These are phyloP conservation scores for Pseudogymnoascus sp. DNA, from an alignment of 2,329 filamentous ascomycete species.

Conservation along the genomic window DNA sequence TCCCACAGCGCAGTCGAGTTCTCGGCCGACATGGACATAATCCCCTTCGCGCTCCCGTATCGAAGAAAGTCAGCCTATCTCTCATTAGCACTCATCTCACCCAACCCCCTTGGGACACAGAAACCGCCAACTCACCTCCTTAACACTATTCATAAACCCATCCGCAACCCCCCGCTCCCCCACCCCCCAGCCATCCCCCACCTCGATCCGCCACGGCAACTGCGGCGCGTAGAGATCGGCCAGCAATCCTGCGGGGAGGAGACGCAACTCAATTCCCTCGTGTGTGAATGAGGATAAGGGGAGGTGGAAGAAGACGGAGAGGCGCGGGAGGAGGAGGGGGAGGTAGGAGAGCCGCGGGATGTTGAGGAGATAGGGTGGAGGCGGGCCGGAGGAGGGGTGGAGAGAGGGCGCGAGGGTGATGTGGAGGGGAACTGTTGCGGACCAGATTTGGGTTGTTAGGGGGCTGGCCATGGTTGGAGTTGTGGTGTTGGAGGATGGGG, in stretches of 20 bases:
- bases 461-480: not conserved
- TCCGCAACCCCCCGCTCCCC: constrained; percentile 38
- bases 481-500: not conserved
- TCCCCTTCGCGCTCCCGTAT: constrained; percentile 61
- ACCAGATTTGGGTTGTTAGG: constrained; percentile 23
- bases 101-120: not conserved
- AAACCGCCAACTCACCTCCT: constrained; percentile 38
- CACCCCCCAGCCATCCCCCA: constrained; percentile 48
- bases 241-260: constrained; percentile 60
- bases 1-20: constrained; percentile 60
- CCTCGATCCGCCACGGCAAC: constrained; percentile 53
- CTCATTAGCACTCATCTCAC: not conserved
- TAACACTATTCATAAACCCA: constrained; percentile 60
- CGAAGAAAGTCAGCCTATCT: constrained; percentile 50
- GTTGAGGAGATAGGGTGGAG: constrained; percentile 38
- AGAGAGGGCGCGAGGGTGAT: constrained; percentile 15
- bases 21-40: constrained; percentile 62
- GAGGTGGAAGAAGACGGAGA: constrained; percentile 56
- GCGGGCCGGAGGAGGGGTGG: constrained; percentile 21
- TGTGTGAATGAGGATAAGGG: constrained; percentile 50
- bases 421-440: constrained; percentile 26
- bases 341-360: constrained; percentile 61
- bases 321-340: constrained; percentile 52
- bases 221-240: constrained; percentile 53
- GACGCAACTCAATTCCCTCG: constrained; percentile 60